Evolutionary conservation across 768 basidiomycete species (phyloP).

Genomic region (Fibroporia radiculosa): DNA sequence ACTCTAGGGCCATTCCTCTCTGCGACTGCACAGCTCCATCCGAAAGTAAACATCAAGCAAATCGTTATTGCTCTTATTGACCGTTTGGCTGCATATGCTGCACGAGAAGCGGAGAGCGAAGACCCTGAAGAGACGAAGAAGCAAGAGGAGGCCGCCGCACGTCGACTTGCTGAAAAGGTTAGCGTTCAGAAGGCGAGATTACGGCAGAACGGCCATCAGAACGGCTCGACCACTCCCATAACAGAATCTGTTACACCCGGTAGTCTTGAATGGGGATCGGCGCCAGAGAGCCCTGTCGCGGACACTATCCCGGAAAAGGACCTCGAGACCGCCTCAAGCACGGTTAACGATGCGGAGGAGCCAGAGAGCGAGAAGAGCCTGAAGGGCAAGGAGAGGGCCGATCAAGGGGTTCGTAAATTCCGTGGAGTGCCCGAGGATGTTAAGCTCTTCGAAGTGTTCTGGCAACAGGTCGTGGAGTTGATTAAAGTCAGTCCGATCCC

Average conservation of each 20-base stretch:
- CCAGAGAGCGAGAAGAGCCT: conserved; percentile 24
- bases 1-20: conserved; percentile 94
- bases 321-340: conserved; percentile 5
- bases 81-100: conserved; percentile 90
- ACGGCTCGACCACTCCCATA: conserved; percentile 7
- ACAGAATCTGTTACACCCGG: conserved; percentile 14
- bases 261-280: conserved; percentile 19
- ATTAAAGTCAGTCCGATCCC: conserved; percentile 65
- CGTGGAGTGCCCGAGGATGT: conserved; percentile 94
- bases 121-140: conserved; percentile 90
- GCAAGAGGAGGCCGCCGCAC: conserved; percentile 90
- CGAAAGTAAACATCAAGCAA: conserved; percentile 96
- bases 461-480: conserved; percentile 95
- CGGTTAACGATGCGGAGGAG: conserved; percentile 11
- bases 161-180: conserved; percentile 81
- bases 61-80: conserved; percentile 98
- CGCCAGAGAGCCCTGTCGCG: conserved; percentile 20
- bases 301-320: conserved; percentile 13
- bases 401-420: conserved; percentile 60
- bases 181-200: conserved; percentile 60
- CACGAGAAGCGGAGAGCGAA: conserved; percentile 94
- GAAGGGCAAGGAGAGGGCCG: conserved; percentile 59
- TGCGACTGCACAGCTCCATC: conserved; percentile 93
- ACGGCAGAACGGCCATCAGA: conserved; percentile 37
- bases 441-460: conserved; percentile 95